A percentile compares a stretch with the other conserved stretches of the same genome.
Conservation (phyloP, 345 rosid genomes). For the Populus ilicifolia region DNA sequence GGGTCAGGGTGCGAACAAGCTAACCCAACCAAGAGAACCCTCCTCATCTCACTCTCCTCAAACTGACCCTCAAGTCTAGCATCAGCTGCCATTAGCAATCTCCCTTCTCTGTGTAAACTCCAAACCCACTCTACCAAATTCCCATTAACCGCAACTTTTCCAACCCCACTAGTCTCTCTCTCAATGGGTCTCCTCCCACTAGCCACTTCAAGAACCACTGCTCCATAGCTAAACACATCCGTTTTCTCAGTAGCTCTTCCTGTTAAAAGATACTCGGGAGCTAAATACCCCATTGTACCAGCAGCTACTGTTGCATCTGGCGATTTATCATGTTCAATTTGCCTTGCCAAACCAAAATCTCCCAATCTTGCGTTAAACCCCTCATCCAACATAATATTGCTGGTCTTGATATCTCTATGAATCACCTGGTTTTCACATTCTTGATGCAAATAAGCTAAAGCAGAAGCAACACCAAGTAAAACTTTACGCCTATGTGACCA, state of each 20-base stretch:
- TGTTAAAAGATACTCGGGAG: conserved; percentile 86
- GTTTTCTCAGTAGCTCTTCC: conserved; percentile 91
- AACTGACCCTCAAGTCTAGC: conserved; percentile 57
- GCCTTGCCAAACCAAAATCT: conserved; percentile 89
- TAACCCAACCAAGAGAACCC: conserved; percentile 71
- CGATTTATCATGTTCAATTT: conserved; percentile 81
- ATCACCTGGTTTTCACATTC: conserved; percentile 97
- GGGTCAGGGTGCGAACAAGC: conserved; percentile 98
- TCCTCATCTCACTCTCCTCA: conserved; percentile 55
- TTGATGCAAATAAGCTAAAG: conserved; percentile 89
- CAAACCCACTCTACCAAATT: conserved; percentile 98
- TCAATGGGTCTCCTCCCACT: conserved; percentile 87
- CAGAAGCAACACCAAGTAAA: conserved; percentile 82
- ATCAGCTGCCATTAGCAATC: conserved; percentile 63
- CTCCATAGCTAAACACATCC: conserved; percentile 90
- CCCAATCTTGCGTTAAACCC: conserved; percentile 82
- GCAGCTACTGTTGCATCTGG: conserved; percentile 96
- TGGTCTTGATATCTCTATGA: conserved; percentile 85
- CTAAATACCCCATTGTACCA: conserved; percentile 97
- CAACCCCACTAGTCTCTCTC: conserved; percentile 35
- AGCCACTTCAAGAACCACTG: conserved; percentile 82
- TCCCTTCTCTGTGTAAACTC: conserved; percentile 80
- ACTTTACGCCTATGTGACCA: conserved; percentile 76
- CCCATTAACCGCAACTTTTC: conserved; percentile 40
- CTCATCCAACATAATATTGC: conserved; percentile 90